A percentile compares a stretch with the other conserved stretches of the same genome.
Conservation (phyloP, 371 early-diverging fungal genomes). For the Actinomortierella ambigua region DNA sequence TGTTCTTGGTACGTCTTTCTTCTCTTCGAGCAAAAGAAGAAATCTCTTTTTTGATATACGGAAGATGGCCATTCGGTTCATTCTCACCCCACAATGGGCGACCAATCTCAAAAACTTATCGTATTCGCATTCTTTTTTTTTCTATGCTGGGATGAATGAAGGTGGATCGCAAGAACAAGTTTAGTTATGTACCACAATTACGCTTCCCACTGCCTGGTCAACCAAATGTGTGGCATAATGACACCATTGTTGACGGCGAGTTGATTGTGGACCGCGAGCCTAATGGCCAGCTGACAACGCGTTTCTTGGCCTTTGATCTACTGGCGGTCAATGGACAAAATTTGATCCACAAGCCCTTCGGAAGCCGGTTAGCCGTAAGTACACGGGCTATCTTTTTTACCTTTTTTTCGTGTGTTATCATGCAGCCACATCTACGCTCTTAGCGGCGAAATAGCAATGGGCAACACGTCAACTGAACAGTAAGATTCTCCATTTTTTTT, state of each 20-base stretch:
- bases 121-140: background rate
- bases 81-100: no score
- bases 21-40: slow-evolving; percentile 6
- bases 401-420: background rate
- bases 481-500: background rate
- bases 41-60: no score
- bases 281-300: slow-evolving; percentile 59
- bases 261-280: slow-evolving; percentile 77
- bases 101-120: background rate
- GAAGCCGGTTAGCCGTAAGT: slow-evolving; percentile 77
- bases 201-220: slow-evolving; percentile 71
- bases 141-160: slow-evolving; percentile 22
- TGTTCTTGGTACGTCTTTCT: slow-evolving; percentile 63
- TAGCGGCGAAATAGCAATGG: no score
- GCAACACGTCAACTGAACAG: no score
- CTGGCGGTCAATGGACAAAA: slow-evolving; percentile 60
- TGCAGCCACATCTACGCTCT: no score
- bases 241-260: slow-evolving; percentile 93
- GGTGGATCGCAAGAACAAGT: slow-evolving; percentile 91
- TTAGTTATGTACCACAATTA: slow-evolving; percentile 65
- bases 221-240: slow-evolving; percentile 58
- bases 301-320: slow-evolving; percentile 81
- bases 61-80: no score
- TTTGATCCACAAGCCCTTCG: slow-evolving; percentile 60
- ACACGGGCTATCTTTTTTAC: no score